Conservation (phyloP, 2,329 filamentous ascomycete species). For the Cercospora sp. region DNA sequence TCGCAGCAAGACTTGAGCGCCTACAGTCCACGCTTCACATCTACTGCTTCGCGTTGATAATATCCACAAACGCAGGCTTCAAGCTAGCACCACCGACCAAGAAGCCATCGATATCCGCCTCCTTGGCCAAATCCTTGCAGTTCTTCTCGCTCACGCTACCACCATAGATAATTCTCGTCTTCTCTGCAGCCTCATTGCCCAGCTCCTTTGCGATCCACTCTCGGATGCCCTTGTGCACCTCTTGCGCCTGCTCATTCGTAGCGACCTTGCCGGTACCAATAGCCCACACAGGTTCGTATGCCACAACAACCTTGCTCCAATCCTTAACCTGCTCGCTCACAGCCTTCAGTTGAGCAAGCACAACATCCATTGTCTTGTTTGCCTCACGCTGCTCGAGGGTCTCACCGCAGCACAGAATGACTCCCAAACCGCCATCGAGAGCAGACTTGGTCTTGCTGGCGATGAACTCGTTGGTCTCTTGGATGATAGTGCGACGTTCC, state of each 20-base stretch:
- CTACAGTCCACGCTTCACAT: background rate
- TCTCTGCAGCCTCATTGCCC: conserved; percentile 75
- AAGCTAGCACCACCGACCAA: conserved; percentile 93
- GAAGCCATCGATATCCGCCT: conserved; percentile 97
- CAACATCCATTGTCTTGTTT: conserved; percentile 79
- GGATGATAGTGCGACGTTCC: conserved; percentile 86
- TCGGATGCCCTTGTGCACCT: conserved; percentile 89
- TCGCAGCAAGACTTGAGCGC: background rate
- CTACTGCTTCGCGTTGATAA: conserved; percentile 61
- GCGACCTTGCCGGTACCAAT: conserved; percentile 92
- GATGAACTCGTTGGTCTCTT: conserved; percentile 80
- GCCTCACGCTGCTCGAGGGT: conserved; percentile 88
- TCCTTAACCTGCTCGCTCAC: conserved; percentile 76
- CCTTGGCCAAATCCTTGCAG: conserved; percentile 85
- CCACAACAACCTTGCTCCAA: conserved; percentile 93
- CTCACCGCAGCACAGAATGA: conserved; percentile 98
- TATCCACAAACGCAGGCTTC: conserved; percentile 86
- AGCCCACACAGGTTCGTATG: conserved; percentile 98
- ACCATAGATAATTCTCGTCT: conserved; percentile 93
- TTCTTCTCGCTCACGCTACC: conserved; percentile 98
- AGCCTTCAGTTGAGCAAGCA: conserved; percentile 80
- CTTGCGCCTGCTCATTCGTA: conserved; percentile 84
- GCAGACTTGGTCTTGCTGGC: conserved; percentile 94
- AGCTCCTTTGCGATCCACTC: conserved; percentile 76
- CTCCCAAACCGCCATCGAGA: conserved; percentile 78